A percentile compares a stretch with the other conserved stretches of the same genome.
Conservation (phyloP, 371 early-diverging fungal species). For the Mucor plumbeus region DNA sequence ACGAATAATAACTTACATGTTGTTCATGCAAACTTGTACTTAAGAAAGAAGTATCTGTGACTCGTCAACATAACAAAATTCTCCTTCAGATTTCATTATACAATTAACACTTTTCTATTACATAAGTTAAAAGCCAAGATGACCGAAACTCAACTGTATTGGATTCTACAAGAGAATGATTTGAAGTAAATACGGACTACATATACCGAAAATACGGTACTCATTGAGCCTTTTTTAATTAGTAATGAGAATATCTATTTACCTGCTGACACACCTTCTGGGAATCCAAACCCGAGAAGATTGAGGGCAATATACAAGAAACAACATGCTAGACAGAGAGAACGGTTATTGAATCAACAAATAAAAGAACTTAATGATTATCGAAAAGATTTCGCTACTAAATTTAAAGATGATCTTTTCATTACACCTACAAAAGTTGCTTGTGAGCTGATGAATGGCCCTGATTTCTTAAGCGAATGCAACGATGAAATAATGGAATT, state of each 20-base stretch:
- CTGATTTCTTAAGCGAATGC: background rate
- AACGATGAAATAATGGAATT: conserved; percentile 1
- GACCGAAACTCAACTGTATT: background rate
- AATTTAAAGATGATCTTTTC: background rate
- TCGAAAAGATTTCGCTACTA: conserved; percentile 9
- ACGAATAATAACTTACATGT: too few species aligned
- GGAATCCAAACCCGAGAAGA: conserved; percentile 1
- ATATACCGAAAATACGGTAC: background rate
- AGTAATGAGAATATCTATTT: conserved; percentile 7
- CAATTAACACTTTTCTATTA: background rate
- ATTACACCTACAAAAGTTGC: background rate
- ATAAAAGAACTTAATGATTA: conserved; percentile 13
- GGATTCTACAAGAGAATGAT: background rate
- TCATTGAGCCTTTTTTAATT: background rate
- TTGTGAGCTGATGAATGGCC: conserved; percentile 17
- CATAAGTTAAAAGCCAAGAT: background rate
- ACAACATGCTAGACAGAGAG: conserved; percentile 12
- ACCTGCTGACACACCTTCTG: conserved; percentile 22
- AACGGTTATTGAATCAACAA: conserved; percentile 13
- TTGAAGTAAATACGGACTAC: background rate
- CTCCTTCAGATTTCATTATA: background rate
- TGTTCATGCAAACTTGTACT: background rate
- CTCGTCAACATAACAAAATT: background rate
- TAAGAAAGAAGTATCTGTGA: background rate
- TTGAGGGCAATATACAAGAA: background rate